These are phyloP conservation scores for Poa annua DNA, from an alignment of 176 grass and related monocot species.

Conservation along the genomic window DNA sequence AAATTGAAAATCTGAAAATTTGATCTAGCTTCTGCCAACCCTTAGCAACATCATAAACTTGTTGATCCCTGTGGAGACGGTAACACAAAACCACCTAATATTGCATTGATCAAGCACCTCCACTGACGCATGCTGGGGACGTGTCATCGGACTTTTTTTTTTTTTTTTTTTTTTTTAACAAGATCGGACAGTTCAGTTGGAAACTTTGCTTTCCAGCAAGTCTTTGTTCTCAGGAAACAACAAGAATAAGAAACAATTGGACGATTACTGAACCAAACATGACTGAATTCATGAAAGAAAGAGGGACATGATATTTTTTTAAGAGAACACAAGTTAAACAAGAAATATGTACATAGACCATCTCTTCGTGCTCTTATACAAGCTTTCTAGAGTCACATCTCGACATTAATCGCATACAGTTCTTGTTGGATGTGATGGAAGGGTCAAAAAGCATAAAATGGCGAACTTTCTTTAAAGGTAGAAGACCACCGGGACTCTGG, in stretches of 20 bases:
- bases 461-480: constrained; percentile 9
- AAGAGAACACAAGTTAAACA: neutral
- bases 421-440: constrained; percentile 29
- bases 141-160: neutral
- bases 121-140: neutral
- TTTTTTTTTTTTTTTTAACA: no score
- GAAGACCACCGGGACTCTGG: neutral
- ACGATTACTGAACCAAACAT: neutral
- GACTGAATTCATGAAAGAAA: neutral
- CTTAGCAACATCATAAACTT: no score
- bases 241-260: neutral
- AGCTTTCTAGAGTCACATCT: neutral
- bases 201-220: neutral
- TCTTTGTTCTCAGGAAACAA: neutral
- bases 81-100: no score
- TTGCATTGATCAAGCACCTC: no score
- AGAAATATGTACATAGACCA: neutral
- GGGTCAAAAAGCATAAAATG: neutral
- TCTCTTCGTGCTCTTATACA: constrained; percentile 9
- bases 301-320: neutral
- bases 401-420: constrained; percentile 23
- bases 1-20: no score
- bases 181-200: neutral
- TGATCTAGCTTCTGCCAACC: no score
- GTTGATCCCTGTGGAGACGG: no score